These are phyloP conservation scores for Dioscorea alata DNA, from an alignment of 106 monocot genomes.

Conservation along the genomic window DNA sequence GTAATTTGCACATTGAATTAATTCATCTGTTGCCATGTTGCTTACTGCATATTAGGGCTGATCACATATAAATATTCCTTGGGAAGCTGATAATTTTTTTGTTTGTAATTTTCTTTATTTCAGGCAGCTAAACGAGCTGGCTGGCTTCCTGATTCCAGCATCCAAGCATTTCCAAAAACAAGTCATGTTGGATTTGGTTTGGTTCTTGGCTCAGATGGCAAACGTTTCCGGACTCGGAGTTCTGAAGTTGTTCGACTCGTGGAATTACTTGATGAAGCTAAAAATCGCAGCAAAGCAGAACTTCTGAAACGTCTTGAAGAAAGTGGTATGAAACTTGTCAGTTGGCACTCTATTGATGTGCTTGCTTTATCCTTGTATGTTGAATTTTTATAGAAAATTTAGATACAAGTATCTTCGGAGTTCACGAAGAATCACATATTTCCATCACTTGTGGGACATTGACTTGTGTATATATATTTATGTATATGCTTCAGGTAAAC, in stretches of 20 bases:
- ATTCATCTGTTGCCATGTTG: not conserved
- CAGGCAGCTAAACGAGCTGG: constrained; percentile 49
- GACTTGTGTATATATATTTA: not conserved
- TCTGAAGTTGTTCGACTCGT: constrained; percentile 90
- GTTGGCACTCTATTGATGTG: too few species aligned
- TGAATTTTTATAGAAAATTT: not conserved
- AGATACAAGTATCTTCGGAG: not conserved
- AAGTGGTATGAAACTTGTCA: constrained; percentile 40
- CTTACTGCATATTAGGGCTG: not conserved
- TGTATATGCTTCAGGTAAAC: constrained; percentile 46
- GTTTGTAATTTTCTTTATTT: constrained; percentile 1
- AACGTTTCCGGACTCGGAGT: constrained; percentile 84
- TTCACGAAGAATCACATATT: too few species aligned
- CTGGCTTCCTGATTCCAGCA: constrained; percentile 43
- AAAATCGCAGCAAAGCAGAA: constrained; percentile 75
- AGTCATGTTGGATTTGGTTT: constrained; percentile 87
- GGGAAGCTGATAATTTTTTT: not conserved
- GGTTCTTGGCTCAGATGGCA: constrained; percentile 91
- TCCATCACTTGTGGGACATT: too few species aligned
- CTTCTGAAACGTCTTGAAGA: constrained; percentile 61
- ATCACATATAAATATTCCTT: not conserved
- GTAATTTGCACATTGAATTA: constrained; percentile 16
- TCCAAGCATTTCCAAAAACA: constrained; percentile 45
- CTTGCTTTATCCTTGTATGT: not conserved
- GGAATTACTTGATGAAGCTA: constrained; percentile 94